These are phyloP conservation scores for Goffeauzyma gilvescens DNA, from an alignment of 768 basidiomycete species.

Conservation along the genomic window DNA sequence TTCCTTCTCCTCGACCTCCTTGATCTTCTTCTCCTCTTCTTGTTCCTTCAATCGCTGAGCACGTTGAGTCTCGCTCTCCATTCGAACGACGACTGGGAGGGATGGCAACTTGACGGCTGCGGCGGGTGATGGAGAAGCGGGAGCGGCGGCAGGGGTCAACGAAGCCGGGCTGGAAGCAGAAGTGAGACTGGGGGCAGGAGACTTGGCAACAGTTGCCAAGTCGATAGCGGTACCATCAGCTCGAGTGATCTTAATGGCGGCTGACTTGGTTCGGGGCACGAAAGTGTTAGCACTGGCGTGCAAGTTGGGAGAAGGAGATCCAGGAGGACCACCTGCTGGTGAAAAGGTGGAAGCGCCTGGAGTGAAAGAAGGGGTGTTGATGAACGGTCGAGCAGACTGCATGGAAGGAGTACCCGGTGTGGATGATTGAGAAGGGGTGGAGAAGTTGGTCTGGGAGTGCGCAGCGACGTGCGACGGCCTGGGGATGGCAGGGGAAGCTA, in stretches of 20 bases:
- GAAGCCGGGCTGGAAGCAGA: slow-evolving; percentile 26
- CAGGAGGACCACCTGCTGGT: background rate
- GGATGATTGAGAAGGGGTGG: slow-evolving; percentile 2
- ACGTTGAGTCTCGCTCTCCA: slow-evolving; percentile 28
- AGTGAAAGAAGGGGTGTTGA: slow-evolving; percentile 10
- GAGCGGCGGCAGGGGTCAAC: slow-evolving; percentile 44
- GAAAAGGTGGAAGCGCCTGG: slow-evolving; percentile 4
- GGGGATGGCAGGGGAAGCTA: background rate
- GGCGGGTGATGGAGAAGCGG: slow-evolving; percentile 14
- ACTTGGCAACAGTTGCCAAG: slow-evolving; percentile 37
- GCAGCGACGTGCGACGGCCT: background rate
- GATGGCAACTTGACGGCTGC: slow-evolving; percentile 17
- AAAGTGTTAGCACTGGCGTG: slow-evolving; percentile 31
- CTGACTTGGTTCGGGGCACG: slow-evolving; percentile 31
- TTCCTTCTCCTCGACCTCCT: slow-evolving; percentile 24
- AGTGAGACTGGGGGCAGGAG: slow-evolving; percentile 20
- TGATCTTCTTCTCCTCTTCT: slow-evolving; percentile 16
- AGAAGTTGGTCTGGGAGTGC: slow-evolving; percentile 1
- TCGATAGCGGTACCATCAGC: slow-evolving; percentile 38
- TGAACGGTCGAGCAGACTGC: slow-evolving; percentile 17
- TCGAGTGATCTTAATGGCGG: slow-evolving; percentile 30
- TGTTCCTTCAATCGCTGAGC: slow-evolving; percentile 18
- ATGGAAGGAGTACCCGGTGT: slow-evolving; percentile 1
- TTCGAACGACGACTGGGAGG: slow-evolving; percentile 23
- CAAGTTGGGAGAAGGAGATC: slow-evolving; percentile 11